Conservation (phyloP, 1,139 yeast species). For the Keqinozyma sinolaborantium region DNA sequence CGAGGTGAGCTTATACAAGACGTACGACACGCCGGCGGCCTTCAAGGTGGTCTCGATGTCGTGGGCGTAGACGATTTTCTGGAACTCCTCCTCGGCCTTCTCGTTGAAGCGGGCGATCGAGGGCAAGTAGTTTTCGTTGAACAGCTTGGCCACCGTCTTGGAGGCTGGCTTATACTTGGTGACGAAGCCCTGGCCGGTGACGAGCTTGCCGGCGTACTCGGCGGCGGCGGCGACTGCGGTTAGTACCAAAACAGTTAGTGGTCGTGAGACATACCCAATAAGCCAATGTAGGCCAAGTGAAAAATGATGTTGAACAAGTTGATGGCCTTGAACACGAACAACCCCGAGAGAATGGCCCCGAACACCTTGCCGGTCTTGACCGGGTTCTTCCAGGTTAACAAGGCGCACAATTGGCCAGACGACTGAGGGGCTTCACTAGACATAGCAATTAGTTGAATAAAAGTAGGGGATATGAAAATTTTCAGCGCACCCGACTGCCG, state of each 20-base stretch:
- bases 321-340: conserved; percentile 65
- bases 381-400: conserved; percentile 86
- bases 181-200: conserved; percentile 71
- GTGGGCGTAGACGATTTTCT: conserved; percentile 62
- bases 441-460: conserved; percentile 6
- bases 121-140: conserved; percentile 42
- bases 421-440: conserved; percentile 6
- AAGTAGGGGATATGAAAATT: conserved; percentile 2
- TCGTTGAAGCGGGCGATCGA: conserved; percentile 40
- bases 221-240: conserved; percentile 56
- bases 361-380: conserved; percentile 72
- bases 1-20: conserved; percentile 71
- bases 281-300: conserved; percentile 46
- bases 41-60: conserved; percentile 68
- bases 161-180: conserved; percentile 58
- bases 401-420: conserved; percentile 15
- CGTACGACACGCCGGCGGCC: conserved; percentile 64
- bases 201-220: conserved; percentile 63
- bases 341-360: conserved; percentile 56
- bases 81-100: conserved; percentile 45
- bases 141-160: conserved; percentile 33
- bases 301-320: conserved; percentile 68
- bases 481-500: conserved; percentile 7
- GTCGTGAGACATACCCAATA: conserved; percentile 35
- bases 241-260: conserved; percentile 10